phyloP scores from a whole-genome alignment of 2,329 filamentous ascomycete species.

The Ophiostoma sp. region DNA sequence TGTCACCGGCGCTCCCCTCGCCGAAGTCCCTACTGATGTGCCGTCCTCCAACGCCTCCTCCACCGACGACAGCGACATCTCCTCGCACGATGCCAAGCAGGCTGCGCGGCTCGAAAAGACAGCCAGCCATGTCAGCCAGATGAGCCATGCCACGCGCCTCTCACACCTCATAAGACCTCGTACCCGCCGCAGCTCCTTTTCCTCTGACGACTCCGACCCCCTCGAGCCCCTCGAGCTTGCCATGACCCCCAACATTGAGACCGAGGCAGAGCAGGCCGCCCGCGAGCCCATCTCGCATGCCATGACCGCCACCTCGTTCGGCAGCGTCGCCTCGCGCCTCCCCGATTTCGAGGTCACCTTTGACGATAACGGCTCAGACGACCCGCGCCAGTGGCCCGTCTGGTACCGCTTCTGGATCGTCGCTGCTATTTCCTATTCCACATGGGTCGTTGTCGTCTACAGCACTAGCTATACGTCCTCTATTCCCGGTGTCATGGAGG shows the following conservation, averaged over 20 bases:
- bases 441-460: conserved; percentile 55
- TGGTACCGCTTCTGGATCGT: conserved; percentile 39
- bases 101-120: conserved; percentile 13
- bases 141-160: conserved; percentile 14
- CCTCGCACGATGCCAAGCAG: conserved; percentile 5
- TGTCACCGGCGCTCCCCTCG: neutral
- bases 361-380: conserved; percentile 50
- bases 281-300: conserved; percentile 38
- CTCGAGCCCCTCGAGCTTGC: conserved; percentile 27
- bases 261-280: conserved; percentile 21
- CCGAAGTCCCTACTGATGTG: neutral
- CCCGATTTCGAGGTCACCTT: conserved; percentile 66
- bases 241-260: conserved; percentile 25
- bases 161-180: conserved; percentile 9
- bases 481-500: conserved; percentile 58
- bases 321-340: conserved; percentile 37
- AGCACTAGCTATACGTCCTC: conserved; percentile 70
- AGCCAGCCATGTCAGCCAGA: conserved; percentile 16
- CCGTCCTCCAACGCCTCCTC: conserved; percentile 11
- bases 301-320: conserved; percentile 38
- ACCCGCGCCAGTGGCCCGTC: conserved; percentile 64
- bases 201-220: conserved; percentile 26
- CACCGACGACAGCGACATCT: conserved; percentile 11
- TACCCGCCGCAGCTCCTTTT: conserved; percentile 17
- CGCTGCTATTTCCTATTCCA: conserved; percentile 40